Percentiles rank a stretch among this genome's conserved stretches.
Conservation (phyloP, 169 alveolate genomes). For the Plasmodium vivax region DNA sequence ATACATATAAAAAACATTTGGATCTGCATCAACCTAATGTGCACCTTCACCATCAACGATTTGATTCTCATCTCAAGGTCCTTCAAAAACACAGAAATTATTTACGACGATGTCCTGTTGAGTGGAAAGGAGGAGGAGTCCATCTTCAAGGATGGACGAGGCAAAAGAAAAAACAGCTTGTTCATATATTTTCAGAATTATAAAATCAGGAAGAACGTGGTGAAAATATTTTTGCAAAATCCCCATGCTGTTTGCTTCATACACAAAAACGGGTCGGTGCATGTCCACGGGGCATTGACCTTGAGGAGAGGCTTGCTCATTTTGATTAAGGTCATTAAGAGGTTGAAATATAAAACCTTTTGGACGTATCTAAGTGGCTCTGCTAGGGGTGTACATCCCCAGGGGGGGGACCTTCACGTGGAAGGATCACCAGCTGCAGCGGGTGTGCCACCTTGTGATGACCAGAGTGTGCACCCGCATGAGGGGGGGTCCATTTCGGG, state of each 20-base stretch:
- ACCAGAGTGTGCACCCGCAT: background rate
- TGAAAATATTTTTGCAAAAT: conserved; percentile 45
- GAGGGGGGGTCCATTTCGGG: background rate
- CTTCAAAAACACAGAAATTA: conserved; percentile 66
- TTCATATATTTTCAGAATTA: conserved; percentile 33
- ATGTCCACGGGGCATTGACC: conserved; percentile 40
- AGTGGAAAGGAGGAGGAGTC: conserved; percentile 10
- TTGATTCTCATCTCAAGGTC: conserved; percentile 41
- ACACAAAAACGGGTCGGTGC: conserved; percentile 63
- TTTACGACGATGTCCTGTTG: conserved; percentile 23
- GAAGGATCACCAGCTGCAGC: background rate
- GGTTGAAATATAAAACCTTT: conserved; percentile 62
- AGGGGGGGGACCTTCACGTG: background rate
- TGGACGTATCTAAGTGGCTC: conserved; percentile 20
- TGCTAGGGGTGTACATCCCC: background rate
- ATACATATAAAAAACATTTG: conserved; percentile 52
- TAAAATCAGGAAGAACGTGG: conserved; percentile 58
- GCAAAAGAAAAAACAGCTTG: background rate
- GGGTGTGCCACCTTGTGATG: background rate
- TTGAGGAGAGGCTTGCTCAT: conserved; percentile 15
- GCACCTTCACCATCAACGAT: conserved; percentile 38
- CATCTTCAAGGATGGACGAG: background rate
- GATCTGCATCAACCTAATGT: conserved; percentile 38
- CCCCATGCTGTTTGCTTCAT: conserved; percentile 51
- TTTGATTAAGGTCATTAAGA: conserved; percentile 62